Conservation (phyloP, 2,329 filamentous ascomycete species). For the Nectriaceae sp. region DNA sequence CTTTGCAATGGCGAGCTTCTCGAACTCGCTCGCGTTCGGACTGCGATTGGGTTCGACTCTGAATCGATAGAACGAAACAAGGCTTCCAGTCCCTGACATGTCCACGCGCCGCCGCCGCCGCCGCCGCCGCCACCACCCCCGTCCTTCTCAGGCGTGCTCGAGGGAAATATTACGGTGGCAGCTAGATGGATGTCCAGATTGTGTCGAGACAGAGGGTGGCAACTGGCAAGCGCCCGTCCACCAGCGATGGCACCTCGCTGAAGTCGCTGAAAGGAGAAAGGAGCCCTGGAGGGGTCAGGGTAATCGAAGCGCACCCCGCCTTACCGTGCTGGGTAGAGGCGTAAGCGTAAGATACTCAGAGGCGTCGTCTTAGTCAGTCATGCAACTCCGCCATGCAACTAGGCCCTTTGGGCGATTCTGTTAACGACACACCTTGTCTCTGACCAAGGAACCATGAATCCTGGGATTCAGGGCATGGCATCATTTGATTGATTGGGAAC, state of each 20-base stretch:
- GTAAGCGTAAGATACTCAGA: slow-evolving; percentile 11
- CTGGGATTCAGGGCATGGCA: neutral
- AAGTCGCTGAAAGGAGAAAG: neutral
- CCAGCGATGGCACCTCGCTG: slow-evolving; percentile 16
- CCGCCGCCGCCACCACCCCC: no score
- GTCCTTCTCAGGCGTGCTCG: slow-evolving; percentile 15
- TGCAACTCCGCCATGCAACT: no score
- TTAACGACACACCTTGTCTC: neutral
- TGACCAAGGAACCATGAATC: neutral
- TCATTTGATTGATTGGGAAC: neutral
- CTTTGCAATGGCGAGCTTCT: no score
- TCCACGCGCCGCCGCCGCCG: no score
- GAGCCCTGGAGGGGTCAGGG: slow-evolving; percentile 1
- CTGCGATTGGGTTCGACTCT: neutral
- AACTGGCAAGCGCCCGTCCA: slow-evolving; percentile 18
- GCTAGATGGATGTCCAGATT: slow-evolving; percentile 20
- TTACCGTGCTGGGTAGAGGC: slow-evolving; percentile 14
- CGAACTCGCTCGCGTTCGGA: no score
- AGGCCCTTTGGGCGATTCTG: slow-evolving; percentile 18
- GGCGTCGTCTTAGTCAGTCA: slow-evolving; percentile 10
- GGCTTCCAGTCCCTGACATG: no score
- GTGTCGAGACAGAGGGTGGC: slow-evolving; percentile 15
- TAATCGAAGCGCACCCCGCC: slow-evolving; percentile 2
- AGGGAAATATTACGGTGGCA: slow-evolving; percentile 28
- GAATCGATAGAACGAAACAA: neutral